Base-by-base conservation (phyloP, 192 early-diverging fungal species). In the Backusella macrospora region DNA sequence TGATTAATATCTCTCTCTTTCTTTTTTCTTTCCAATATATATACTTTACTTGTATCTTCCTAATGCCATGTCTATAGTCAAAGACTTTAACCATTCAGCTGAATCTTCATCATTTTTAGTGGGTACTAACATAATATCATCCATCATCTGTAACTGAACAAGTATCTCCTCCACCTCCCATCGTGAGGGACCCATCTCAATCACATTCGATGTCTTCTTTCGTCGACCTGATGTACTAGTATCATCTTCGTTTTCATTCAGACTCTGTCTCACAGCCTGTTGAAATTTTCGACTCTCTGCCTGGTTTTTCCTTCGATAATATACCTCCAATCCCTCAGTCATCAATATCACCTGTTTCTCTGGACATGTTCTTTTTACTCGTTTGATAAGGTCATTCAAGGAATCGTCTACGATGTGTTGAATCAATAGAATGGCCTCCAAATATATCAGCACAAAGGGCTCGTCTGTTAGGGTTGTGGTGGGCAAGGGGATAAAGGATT, bases 1-100 rank as follows among this genome's bases (percentile, higher is more conserved):
- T 29, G 16, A n/a, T 23, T 21, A 38, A 68, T 5, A 16, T 23
- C 9, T 40, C n/a, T 1, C 6, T 26, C 21, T 13, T 40, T 13
- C 39, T 14, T 64, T 37, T 39, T 29, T 52, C 3, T n/a, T n/a
- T n/a, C n/a, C n/a, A n/a, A n/a, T n/a, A 43, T 0, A 43, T 4
- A 10, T 9, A 18, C 2, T 23, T 73, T 83, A 84, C 85, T 71
- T 81, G 73, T 84, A 84, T 21, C 73, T 73, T 7, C 59, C 45
- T 10, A 72, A 29, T 2, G 78, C 78, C 12, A 86, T 70, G 59
- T 83, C 79, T 34, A 76, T 75, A 10, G 85, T 82, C 5, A 86
- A 45, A 63, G 52, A 75, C 18, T 78, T 68, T 12, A 82, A 12
- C 45, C 47, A 44, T 16, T 75, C 71, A 0, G 78, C 78, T 12